A percentile compares a stretch with the other conserved stretches of the same genome.
Conservation (phyloP, 208 protist species). For the Entamoeba invadens region DNA sequence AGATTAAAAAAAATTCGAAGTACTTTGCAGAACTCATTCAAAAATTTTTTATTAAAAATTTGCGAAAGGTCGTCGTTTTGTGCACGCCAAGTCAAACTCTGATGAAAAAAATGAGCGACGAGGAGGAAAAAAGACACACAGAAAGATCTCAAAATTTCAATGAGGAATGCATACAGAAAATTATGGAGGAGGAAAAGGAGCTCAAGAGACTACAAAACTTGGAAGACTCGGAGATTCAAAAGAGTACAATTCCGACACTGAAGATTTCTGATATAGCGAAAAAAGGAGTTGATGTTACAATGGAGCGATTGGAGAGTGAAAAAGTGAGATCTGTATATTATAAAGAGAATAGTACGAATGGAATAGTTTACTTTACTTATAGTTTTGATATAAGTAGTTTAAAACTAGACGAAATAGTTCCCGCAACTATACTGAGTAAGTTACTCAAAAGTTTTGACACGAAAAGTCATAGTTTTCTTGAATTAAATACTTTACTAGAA, state of each 20-base stretch:
- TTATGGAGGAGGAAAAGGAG: not conserved
- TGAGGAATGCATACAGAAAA: not conserved
- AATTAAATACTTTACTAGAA: not conserved
- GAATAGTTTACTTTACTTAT: not conserved
- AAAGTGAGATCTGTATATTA: too few species aligned
- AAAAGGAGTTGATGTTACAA: not conserved
- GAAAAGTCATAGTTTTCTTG: not conserved
- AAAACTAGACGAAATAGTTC: not conserved
- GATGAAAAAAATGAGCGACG: not conserved
- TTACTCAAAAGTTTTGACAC: not conserved
- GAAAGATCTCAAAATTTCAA: not conserved
- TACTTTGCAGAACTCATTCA: not conserved
- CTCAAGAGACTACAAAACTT: too few species aligned
- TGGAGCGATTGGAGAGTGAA: not conserved
- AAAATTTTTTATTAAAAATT: not conserved
- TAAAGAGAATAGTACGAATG: not conserved
- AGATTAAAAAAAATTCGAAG: not conserved
- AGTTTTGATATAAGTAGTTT: not conserved
- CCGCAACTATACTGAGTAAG: not conserved
- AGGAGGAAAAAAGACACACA: not conserved
- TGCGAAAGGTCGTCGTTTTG: not conserved
- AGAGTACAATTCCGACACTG: not conserved
- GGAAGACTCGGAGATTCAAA: not conserved
- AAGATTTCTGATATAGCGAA: not conserved
- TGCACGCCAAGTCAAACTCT: not conserved